Percentiles rank a stretch among this genome's conserved stretches.
phyloP scores from a whole-genome alignment of 1,284 basidiomycete genomes.

The Cerioporus squamosus region DNA sequence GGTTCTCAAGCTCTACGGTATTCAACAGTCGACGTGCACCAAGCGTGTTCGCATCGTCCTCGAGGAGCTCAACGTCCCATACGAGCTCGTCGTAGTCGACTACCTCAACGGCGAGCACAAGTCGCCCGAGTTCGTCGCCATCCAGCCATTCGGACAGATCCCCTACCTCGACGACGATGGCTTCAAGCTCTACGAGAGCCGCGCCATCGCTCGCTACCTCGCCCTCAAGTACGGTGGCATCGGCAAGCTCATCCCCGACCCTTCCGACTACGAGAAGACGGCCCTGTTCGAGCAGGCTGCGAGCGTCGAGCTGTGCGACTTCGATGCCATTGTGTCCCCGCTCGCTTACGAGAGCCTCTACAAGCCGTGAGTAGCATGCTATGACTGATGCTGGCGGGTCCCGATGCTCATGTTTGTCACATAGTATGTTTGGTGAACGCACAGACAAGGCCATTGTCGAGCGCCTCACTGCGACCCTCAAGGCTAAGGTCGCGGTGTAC shows the following conservation, averaged over 20 bases:
- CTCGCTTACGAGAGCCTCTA: conserved; percentile 51
- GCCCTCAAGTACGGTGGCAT: conserved; percentile 46
- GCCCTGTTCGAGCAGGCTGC: conserved; percentile 62
- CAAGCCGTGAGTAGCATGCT: conserved; percentile 41
- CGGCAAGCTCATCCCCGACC: conserved; percentile 39
- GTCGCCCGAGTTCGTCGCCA: conserved; percentile 41
- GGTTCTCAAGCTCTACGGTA: conserved; percentile 57
- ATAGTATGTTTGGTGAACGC: conserved; percentile 9
- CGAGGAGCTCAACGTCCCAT: conserved; percentile 57
- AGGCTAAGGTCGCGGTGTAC: conserved; percentile 46
- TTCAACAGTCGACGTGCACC: conserved; percentile 46
- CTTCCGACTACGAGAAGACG: conserved; percentile 37
- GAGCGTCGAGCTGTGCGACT: conserved; percentile 55
- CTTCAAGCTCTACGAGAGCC: conserved; percentile 52
- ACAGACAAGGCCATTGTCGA: conserved; percentile 22
- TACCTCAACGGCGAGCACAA: conserved; percentile 52
- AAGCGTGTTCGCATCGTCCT: conserved; percentile 51
- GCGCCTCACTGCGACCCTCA: conserved; percentile 29
- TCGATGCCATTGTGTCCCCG: conserved; percentile 46
- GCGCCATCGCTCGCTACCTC: conserved; percentile 57
- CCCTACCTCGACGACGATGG: conserved; percentile 62
- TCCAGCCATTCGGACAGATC: conserved; percentile 71
- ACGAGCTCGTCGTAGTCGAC: conserved; percentile 50
- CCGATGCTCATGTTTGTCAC: not conserved
- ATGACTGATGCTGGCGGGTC: not conserved